phyloP scores from a whole-genome alignment of 1,139 yeast species.

The Suhomyces kunorum region DNA sequence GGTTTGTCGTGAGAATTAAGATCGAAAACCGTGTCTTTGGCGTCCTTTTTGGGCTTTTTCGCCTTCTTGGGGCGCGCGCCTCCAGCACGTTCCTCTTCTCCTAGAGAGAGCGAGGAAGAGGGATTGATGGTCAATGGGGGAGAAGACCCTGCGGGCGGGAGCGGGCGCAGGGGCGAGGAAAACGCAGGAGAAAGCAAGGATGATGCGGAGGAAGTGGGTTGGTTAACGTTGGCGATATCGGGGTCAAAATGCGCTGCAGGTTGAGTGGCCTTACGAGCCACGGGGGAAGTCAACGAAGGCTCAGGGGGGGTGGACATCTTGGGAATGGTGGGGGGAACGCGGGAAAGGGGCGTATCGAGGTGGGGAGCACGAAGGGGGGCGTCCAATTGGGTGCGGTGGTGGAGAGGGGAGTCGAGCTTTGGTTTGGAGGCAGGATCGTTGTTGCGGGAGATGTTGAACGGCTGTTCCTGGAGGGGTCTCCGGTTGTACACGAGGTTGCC shows the following conservation, averaged over 20 bases:
- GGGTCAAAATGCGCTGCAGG: constrained; percentile 9
- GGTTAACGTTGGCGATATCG: constrained; percentile 9
- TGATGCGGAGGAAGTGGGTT: constrained; percentile 3
- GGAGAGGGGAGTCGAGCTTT: constrained; percentile 21
- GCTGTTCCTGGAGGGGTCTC: constrained; percentile 22
- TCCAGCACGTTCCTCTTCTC: constrained; percentile 2
- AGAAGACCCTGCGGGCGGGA: constrained; percentile 6
- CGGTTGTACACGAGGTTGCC: constrained; percentile 15
- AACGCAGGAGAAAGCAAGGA: constrained; percentile 50
- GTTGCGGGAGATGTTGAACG: constrained; percentile 10
- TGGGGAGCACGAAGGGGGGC: no score
- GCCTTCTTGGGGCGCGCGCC: constrained; percentile 19
- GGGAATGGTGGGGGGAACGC: no score
- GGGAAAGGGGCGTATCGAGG: no score
- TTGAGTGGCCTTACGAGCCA: constrained; percentile 9
- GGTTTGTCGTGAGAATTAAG: constrained; percentile 65
- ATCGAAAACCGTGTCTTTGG: constrained; percentile 36
- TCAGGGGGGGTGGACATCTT: constrained; percentile 44
- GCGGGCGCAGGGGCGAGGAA: constrained; percentile 41
- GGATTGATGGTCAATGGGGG: constrained; percentile 20
- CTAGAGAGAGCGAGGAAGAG: constrained; percentile 16
- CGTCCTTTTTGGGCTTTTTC: constrained; percentile 30
- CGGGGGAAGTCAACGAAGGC: constrained; percentile 23
- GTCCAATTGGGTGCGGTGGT: constrained; percentile 17
- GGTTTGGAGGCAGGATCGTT: constrained; percentile 8